Base-by-base conservation (phyloP, 805 yeast species). In the Saturnispora gosingensis region DNA sequence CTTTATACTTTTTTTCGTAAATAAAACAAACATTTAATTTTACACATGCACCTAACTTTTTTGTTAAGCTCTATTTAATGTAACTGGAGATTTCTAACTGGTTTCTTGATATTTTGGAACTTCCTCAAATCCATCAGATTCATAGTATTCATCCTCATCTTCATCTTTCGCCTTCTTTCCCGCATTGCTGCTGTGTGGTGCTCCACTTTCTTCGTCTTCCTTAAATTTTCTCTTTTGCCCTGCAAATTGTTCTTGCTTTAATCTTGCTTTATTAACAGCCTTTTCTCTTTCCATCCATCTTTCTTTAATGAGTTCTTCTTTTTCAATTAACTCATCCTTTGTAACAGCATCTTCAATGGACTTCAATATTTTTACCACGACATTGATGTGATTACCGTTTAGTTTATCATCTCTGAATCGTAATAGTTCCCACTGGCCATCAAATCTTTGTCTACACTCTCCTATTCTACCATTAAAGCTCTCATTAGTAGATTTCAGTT, bases 401-500 rank as follows among this genome's bases (percentile, higher is more conserved):
- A 77, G 67, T 63, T 93, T 93, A 67, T 93, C 99, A 69, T 93
- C 96, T 64, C 99, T 76, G 67, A 91, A 93, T 54, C 99, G 74
- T 52, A 91, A 66, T 72, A 87, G 74, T 54, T 80, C 80, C 99
- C 99, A 93, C 45, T 75, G 77, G 3, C 84, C 83, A 45, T 76
- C 74, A 24, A 71, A 70, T 54, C 82, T 85, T 62, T 82, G 78
- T 50, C 85, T 75, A 56, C 93, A 88, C 67, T 93, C 99, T 1
- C 83, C 90, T 30, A 95, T 80, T 55, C 98, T 74, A 22, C 90
- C 95, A 61, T 91, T 88, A 48, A 93, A 74, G 0, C 97, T 96
- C 66, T 91, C 90, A 15, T 78, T 75, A 25, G 83, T 65, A 2
- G 61, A 68, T 62, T 88, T 89, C 60, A 89, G 67, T 45, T 75